Base-by-base conservation (phyloP, 1,284 basidiomycete genomes). In the Calocybe gambosa region DNA sequence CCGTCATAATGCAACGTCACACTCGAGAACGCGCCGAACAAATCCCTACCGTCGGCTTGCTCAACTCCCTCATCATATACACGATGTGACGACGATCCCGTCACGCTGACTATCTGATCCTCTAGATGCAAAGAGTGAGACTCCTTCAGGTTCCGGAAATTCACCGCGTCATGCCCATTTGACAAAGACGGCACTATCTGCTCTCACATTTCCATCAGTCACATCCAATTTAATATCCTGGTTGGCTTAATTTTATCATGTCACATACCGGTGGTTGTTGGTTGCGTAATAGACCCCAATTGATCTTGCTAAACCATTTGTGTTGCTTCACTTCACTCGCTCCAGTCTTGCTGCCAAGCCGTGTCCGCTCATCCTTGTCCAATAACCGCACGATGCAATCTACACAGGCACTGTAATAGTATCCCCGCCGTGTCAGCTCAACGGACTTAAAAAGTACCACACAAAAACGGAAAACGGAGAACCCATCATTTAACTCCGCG, bases 271-370 rank as follows among this genome's bases (percentile, higher is more conserved):
- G 95, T 46, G 95, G 96, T 58, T 85, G 85, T 59, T 83, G 86
- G 69, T 99, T 89, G 55, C 96, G 79, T 62, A 99, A 68, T 52
- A 99, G 73, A 20, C 95, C 96, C 96, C 95, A 99, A 67, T 92
- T 95, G 63, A 96, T 84, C 61, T 89, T 90, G 21, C 77, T 73
- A 71, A 99, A 99, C 96, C 96, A 99, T 66, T 93, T 96, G 77
- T 98, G 94, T 57, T 91, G 87, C 74, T 99, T 99, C 59, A 99
- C 93, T 68, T 99, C 96, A 58, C 91, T 94, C 39, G 96, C 96
- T 33, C 96, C 96, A 51, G 86, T 92, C 64, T 80, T 84, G 65
- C 89, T 92, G 39, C 95, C 95, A 45, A 99, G 68, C 45, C 95
- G 80, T 55, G 82, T 86, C 60, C 80, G 75, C 66, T 99, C 95